These are phyloP conservation scores for Talaromyces sp. DNA, from an alignment of 2,329 filamentous ascomycete genomes.

Conservation along the genomic window DNA sequence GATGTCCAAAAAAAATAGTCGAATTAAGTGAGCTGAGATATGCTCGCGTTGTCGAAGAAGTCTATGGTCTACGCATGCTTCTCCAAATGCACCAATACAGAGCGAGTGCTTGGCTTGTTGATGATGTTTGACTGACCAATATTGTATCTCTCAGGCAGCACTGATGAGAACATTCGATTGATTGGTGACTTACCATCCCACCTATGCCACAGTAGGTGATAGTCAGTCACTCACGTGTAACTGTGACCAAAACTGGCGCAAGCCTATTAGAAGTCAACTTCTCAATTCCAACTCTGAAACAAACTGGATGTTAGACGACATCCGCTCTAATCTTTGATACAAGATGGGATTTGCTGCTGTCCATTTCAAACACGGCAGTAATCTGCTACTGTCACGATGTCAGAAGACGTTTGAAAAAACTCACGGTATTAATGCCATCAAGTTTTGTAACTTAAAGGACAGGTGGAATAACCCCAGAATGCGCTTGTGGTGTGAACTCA, in stretches of 20 bases:
- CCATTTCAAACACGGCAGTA: background rate
- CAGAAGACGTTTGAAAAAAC: background rate
- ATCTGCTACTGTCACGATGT: background rate
- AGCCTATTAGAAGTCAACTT: too few species aligned
- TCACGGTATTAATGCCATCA: background rate
- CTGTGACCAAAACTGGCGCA: too few species aligned
- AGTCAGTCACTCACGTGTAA: too few species aligned
- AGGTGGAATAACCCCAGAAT: background rate
- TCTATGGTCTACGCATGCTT: background rate
- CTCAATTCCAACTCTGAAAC: background rate
- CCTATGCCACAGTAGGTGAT: too few species aligned
- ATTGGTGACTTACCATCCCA: background rate
- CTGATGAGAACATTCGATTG: background rate
- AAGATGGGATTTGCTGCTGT: background rate
- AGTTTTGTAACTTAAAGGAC: background rate
- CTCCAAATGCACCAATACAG: background rate
- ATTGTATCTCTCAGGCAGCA: background rate
- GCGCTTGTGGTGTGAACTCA: background rate
- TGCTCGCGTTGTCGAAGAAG: background rate
- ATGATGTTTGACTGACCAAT: background rate
- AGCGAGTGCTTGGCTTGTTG: background rate
- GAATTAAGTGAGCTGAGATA: background rate
- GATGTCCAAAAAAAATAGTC: too few species aligned
- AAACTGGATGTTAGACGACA: background rate
- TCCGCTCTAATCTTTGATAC: background rate